Evolutionary conservation across 83 land plant species (phyloP).

Genomic region (Picea abies): DNA sequence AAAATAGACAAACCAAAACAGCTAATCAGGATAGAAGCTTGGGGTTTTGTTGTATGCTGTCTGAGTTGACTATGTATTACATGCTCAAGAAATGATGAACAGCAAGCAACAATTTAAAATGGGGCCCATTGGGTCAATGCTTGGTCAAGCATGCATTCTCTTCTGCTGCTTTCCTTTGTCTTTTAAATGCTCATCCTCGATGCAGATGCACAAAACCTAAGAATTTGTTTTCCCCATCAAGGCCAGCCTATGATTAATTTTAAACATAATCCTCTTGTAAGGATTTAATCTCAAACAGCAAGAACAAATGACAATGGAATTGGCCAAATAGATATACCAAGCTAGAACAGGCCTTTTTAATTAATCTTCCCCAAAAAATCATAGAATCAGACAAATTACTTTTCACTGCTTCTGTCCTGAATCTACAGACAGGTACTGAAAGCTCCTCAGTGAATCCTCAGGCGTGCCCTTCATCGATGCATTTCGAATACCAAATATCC

Average conservation of each 20-base stretch:
- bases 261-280: not conserved
- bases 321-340: not conserved
- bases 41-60: not conserved
- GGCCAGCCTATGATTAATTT: not conserved
- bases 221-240: not conserved
- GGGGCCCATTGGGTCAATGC: not conserved
- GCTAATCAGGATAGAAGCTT: not conserved
- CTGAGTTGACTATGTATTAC: not conserved
- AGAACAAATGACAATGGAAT: constrained; percentile 9
- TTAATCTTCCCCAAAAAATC: not conserved
- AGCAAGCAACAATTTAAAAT: not conserved
- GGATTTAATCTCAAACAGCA: constrained; percentile 2
- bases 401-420: constrained; percentile 12
- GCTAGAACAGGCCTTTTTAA: not conserved
- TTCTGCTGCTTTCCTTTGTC: not conserved
- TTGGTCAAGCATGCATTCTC: not conserved
- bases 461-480: constrained; percentile 4
- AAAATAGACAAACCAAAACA: not conserved
- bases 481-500: constrained; percentile 6
- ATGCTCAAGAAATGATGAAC: not conserved
- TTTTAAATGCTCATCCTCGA: not conserved
- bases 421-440: constrained; percentile 12
- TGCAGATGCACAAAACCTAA: not conserved
- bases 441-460: constrained; percentile 15
- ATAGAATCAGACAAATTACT: not conserved